Base-by-base conservation (phyloP, 1,284 basidiomycete genomes). In the Ceratobasidium papillatum region DNA sequence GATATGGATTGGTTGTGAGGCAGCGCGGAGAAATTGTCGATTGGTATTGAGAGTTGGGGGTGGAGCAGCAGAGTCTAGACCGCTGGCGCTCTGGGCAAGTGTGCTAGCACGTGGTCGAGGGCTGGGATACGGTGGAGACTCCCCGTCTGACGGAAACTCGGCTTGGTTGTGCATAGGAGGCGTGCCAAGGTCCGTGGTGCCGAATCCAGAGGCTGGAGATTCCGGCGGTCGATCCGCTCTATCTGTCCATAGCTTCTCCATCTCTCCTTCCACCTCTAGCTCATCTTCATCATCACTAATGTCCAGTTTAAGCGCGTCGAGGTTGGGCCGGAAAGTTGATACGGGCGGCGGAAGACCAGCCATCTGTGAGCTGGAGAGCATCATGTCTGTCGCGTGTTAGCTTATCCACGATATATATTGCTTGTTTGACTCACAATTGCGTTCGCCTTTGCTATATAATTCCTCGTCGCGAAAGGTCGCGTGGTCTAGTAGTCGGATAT, bases 241-340 rank as follows among this genome's bases (percentile, higher is more conserved):
- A 43, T 63, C 47, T 30, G 43, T 25, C 61, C 41, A 45, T n/a
- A 63, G 25, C 27, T 63, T 47, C 27, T 63, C 61, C 61, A 63
- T 63, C 41, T 47, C 61, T 43, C 36, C 59, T 11, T 43, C 59
- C 9, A 62, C 38, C 3, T 45, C 51, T 30, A 69, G 36, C 11
- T 25, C 68, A 32, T 72, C 68, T 61, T 72, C 68, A 36, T 72
- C 68, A 56, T 72, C 68, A 45, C 68, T 72, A 3, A 56, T 38
- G 25, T 72, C 68, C 3, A 72, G 41, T 32, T 56, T 34, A 27
- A 72, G 56, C 34, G 54, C 68, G 45, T 36, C 68, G 27, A 72
- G 56, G 56, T 72, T 72, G 12, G 68, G 68, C 32, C 68, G 68
- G 36, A 72, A 72, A 11, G 68, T 54, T 8, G 68, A 72, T 7